Evolutionary conservation across 345 rosid species (phyloP), one percentile per base, ranked within the genome.

Genomic region (Acer campestre): DNA sequence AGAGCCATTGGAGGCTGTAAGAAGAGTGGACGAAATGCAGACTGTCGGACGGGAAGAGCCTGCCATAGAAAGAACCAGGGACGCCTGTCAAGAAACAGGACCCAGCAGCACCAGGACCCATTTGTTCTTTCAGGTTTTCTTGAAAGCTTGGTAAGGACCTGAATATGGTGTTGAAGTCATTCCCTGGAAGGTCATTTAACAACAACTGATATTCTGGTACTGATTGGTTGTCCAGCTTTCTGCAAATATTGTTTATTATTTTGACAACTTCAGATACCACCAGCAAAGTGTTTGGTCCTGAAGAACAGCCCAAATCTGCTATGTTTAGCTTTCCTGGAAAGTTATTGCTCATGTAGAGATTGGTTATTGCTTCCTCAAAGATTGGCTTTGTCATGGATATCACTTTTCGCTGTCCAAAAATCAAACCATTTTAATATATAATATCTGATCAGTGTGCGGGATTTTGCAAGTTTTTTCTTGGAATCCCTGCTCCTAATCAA

Each of bases 301-400:
- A 90, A 44, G 98, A 91, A 81, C 98, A 93, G 2, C 98, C 98
- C 72, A 95, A 49, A 83, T 93, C 98, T 65, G 97, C 97, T 16
- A 95, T 86, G 70, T 81, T 79, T 61, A 95, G 31, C 42, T 81
- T 87, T 42, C 78, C 78, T 4, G 93, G 92, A 17, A 18, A 68
- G 12, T 65, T 35, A 4, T 35, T 46, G 67, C 62, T 80, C 71
- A 77, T 4, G 75, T 70, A 88, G 46, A 86, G 79, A 48, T 71
- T 74, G 9, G 80, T 76, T 23, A 90, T 61, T 31, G 90, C 90
- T 49, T 85, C 87, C 70, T 89, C 84, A n/a, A 16, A 35, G 18
- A 86, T 80, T 0, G 88, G 90, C 67, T 81, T 86, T 17, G 84
- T 80, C 84, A 89, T 82, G 31, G 79, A 74, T 76, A 86, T 81